Evolutionary conservation across 768 basidiomycete genomes (phyloP).

Genomic region (Boletus rubroflammeus): DNA sequence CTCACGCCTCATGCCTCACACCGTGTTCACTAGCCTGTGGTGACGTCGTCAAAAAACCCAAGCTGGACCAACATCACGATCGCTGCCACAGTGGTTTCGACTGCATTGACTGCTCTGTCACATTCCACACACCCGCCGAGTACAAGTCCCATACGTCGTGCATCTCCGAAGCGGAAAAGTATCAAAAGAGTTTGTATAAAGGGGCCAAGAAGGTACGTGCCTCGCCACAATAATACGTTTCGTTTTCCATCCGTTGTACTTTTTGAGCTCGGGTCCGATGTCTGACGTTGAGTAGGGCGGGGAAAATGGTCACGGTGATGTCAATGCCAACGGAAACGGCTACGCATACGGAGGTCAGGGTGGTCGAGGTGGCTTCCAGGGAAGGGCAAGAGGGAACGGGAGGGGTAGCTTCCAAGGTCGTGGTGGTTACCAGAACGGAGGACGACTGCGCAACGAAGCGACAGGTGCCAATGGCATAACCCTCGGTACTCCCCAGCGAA

Average conservation of each 20-base stretch:
- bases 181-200: slow-evolving; percentile 83
- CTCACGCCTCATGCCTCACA: neutral
- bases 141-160: slow-evolving; percentile 84
- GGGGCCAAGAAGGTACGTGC: slow-evolving; percentile 53
- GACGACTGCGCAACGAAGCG: slow-evolving; percentile 19
- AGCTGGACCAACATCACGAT: slow-evolving; percentile 72
- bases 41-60: slow-evolving; percentile 92
- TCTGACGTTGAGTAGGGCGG: slow-evolving; percentile 4
- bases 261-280: neutral
- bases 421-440: slow-evolving; percentile 27
- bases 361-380: slow-evolving; percentile 11
- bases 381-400: slow-evolving; percentile 34
- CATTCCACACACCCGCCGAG: slow-evolving; percentile 70
- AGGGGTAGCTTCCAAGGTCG: slow-evolving; percentile 29
- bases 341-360: slow-evolving; percentile 10
- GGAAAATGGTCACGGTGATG: neutral
- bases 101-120: slow-evolving; percentile 86
- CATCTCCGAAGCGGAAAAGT: slow-evolving; percentile 90
- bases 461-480: slow-evolving; percentile 75
- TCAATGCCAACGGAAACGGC: slow-evolving; percentile 17
- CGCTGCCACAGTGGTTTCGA: slow-evolving; percentile 68
- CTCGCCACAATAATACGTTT: neutral
- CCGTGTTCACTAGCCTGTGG: slow-evolving; percentile 51
- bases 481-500: slow-evolving; percentile 57
- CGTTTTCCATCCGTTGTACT: neutral